phyloP scores from a whole-genome alignment of 192 early-diverging fungal species.

The Chytriomyces hyalinus region DNA sequence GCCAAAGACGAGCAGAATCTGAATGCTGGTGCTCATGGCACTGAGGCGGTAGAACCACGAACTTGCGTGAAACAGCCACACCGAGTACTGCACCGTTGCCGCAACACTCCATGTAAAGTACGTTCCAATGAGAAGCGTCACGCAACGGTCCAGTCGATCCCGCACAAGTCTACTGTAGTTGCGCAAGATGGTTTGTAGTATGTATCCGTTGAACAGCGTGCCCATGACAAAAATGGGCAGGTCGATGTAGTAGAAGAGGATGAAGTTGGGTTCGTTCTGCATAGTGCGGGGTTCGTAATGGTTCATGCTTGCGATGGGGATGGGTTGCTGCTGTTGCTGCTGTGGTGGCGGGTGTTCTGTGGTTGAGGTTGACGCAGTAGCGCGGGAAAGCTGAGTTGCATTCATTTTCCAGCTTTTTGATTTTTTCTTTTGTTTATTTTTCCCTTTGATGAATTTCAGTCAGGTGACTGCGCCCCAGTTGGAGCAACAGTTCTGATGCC shows the following conservation, averaged over 20 bases:
- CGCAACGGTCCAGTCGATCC: background rate
- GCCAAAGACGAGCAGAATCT: background rate
- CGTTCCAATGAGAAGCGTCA: background rate
- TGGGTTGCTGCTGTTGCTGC: too few species aligned
- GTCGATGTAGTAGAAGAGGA: constrained; percentile 3
- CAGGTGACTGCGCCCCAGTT: too few species aligned
- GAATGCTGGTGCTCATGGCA: background rate
- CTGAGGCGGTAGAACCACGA: background rate
- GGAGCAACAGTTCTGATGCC: too few species aligned
- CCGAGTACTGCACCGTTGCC: background rate
- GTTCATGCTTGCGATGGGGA: background rate
- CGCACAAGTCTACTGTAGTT: background rate
- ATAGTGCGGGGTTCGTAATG: background rate
- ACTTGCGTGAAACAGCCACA: background rate
- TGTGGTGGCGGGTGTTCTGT: too few species aligned
- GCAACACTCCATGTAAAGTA: background rate
- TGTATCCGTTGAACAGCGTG: background rate
- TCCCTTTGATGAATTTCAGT: too few species aligned
- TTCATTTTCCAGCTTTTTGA: too few species aligned
- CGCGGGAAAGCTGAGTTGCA: too few species aligned
- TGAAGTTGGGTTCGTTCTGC: background rate
- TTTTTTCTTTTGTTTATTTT: too few species aligned
- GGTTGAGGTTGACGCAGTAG: too few species aligned
- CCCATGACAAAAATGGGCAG: background rate
- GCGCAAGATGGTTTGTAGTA: background rate